These are phyloP conservation scores for Rutstroemia sp. DNA, from an alignment of 2,329 filamentous ascomycete genomes.

Conservation along the genomic window DNA sequence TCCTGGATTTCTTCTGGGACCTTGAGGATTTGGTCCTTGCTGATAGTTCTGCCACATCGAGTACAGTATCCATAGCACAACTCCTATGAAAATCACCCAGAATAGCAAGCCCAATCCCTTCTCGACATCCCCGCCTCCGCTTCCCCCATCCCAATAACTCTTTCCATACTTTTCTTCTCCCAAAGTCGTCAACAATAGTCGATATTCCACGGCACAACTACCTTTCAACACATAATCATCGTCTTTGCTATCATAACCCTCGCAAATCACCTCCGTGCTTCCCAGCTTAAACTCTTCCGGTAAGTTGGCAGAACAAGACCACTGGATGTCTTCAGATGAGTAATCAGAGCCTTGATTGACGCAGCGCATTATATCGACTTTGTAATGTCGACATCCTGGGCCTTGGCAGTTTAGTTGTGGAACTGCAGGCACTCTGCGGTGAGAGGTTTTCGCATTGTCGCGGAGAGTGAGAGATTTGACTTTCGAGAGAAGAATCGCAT, in stretches of 20 bases:
- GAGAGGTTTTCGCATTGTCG: constrained; percentile 57
- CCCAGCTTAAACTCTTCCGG: constrained; percentile 64
- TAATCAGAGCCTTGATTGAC: constrained; percentile 79
- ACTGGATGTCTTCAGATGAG: constrained; percentile 73
- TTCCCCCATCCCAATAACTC: constrained; percentile 2
- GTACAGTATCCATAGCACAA: constrained; percentile 56
- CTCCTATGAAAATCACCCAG: constrained; percentile 50
- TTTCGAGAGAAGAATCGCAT: constrained; percentile 53
- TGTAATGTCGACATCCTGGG: constrained; percentile 45
- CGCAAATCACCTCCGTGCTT: constrained; percentile 83
- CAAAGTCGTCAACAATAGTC: constrained; percentile 65
- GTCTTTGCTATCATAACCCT: constrained; percentile 70
- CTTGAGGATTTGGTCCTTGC: constrained; percentile 26
- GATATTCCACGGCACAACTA: constrained; percentile 88
- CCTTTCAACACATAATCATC: constrained; percentile 87
- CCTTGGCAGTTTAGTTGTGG: constrained; percentile 74
- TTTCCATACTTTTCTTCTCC: constrained; percentile 63
- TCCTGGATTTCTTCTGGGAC: constrained; percentile 26
- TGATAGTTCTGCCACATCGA: constrained; percentile 36
- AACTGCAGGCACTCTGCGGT: constrained; percentile 68
- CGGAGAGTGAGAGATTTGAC: constrained; percentile 76
- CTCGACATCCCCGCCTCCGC: background rate
- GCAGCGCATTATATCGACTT: constrained; percentile 80
- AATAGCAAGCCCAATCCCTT: constrained; percentile 41
- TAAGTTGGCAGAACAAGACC: constrained; percentile 68